Conservation (phyloP, 1,139 yeast species). For the Diutina neorugosa region DNA sequence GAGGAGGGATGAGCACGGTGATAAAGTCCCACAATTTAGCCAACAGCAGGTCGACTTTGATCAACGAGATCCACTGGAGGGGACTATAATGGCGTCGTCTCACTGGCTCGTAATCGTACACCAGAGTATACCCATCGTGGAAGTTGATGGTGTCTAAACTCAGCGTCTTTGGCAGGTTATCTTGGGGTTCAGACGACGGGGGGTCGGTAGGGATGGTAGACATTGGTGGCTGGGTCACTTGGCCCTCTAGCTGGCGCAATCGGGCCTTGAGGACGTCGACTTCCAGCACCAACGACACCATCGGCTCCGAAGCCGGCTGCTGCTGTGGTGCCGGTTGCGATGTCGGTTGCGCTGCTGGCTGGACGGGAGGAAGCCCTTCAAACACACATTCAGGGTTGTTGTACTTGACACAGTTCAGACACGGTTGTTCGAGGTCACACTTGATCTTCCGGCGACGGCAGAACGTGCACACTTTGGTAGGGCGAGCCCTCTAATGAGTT, state of each 20-base stretch:
- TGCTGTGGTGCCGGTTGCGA: too few species aligned
- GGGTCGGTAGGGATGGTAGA: not conserved
- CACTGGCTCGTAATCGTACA: not conserved
- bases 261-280: not conserved
- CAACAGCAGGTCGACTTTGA: not conserved
- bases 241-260: not conserved
- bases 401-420: not conserved
- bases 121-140: not conserved
- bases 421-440: not conserved
- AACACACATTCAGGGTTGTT: not conserved
- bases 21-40: not conserved
- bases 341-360: not conserved
- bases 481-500: not conserved
- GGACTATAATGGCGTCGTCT: not conserved
- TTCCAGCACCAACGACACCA: not conserved
- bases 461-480: not conserved
- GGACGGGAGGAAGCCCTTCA: not conserved
- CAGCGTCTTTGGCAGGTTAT: not conserved
- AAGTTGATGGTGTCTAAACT: not conserved
- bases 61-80: not conserved
- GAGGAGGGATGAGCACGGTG: not conserved
- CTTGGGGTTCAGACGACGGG: not conserved
- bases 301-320: not conserved
- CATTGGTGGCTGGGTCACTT: not conserved
- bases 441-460: not conserved